Percentiles rank a stretch among this genome's conserved stretches.
Conservation (phyloP, 192 early-diverging fungal species). For the Gigaspora rosea region DNA sequence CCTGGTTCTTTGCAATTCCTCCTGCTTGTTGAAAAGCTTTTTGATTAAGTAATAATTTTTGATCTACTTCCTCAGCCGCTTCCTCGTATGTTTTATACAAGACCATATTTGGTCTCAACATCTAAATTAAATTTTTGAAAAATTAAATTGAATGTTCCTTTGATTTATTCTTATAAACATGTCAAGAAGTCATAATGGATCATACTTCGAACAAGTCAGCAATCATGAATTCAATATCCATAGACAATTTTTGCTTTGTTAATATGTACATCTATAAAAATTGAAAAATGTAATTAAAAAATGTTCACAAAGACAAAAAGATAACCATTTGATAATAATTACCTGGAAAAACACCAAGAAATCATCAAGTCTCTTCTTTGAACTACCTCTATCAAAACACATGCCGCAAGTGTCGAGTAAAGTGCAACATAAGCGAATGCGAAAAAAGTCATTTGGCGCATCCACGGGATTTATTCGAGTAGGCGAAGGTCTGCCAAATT, state of each 20-base stretch:
- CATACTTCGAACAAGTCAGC: conserved; percentile 72
- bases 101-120: conserved; percentile 61
- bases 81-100: conserved; percentile 77
- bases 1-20: conserved; percentile 35
- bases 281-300: neutral
- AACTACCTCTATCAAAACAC: conserved; percentile 72
- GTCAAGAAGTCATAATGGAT: neutral
- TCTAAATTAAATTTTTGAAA: conserved; percentile 12
- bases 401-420: conserved; percentile 86
- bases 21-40: conserved; percentile 50
- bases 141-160: neutral
- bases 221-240: conserved; percentile 89
- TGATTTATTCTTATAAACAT: neutral
- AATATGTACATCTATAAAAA: conserved; percentile 77
- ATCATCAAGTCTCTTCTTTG: conserved; percentile 66
- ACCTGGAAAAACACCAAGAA: conserved; percentile 85
- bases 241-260: conserved; percentile 77
- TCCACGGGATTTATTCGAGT: conserved; percentile 69
- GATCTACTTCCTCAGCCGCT: conserved; percentile 69
- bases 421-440: conserved; percentile 83
- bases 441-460: conserved; percentile 87
- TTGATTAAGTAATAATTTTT: conserved; percentile 53
- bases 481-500: conserved; percentile 55
- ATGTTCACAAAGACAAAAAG: neutral
- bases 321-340: neutral